These are phyloP conservation scores for Curvularia sp. DNA, from an alignment of 2,329 filamentous ascomycete genomes.

Conservation along the genomic window DNA sequence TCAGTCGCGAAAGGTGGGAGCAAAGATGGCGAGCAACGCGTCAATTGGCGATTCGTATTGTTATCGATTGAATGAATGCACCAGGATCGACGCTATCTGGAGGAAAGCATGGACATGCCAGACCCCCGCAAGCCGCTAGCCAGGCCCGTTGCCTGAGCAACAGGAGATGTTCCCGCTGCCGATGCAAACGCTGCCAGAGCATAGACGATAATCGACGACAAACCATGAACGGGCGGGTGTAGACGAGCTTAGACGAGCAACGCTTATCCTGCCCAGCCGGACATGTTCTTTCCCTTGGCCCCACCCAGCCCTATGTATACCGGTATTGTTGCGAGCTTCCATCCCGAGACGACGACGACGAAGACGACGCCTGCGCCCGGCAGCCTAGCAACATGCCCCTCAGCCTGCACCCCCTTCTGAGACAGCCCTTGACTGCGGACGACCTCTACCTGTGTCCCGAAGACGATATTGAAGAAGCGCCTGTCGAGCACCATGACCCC, in stretches of 20 bases:
- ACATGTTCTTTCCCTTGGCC: slow-evolving; percentile 17
- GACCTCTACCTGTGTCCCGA: slow-evolving; percentile 27
- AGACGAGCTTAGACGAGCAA: slow-evolving; percentile 3
- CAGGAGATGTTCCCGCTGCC: slow-evolving; percentile 11
- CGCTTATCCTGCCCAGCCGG: slow-evolving; percentile 7
- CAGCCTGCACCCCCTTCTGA: slow-evolving; percentile 35
- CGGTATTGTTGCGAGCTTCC: not conserved
- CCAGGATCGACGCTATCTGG: slow-evolving; percentile 25
- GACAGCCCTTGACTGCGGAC: slow-evolving; percentile 35
- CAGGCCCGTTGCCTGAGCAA: slow-evolving; percentile 13
- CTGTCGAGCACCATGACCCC: slow-evolving; percentile 62
- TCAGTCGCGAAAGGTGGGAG: slow-evolving; percentile 25
- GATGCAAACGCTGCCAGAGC: slow-evolving; percentile 11
- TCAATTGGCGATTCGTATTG: slow-evolving; percentile 23
- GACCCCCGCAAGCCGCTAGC: slow-evolving; percentile 20
- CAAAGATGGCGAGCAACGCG: slow-evolving; percentile 32
- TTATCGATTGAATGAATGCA: slow-evolving; percentile 33
- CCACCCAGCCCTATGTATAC: slow-evolving; percentile 14
- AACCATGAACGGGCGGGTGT: not conserved
- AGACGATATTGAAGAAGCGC: slow-evolving; percentile 58
- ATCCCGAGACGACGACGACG: not conserved
- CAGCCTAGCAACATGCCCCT: slow-evolving; percentile 24
- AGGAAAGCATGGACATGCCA: slow-evolving; percentile 12
- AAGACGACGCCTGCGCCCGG: not conserved
- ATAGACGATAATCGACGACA: not conserved